Evolutionary conservation across 1,139 yeast species (phyloP).

Genomic region (Yamadazyma triangularis): DNA sequence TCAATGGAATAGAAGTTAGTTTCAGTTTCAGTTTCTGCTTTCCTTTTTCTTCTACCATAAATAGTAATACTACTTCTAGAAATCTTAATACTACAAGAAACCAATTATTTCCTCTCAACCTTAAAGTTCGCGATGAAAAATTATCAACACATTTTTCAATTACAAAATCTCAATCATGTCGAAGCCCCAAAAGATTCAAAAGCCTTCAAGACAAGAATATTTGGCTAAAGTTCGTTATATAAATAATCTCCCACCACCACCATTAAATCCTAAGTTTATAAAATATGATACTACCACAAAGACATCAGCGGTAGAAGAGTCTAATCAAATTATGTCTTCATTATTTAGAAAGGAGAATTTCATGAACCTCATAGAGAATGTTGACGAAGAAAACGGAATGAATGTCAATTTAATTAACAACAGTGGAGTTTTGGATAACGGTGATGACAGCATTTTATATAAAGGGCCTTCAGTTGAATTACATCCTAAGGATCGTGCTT

Average conservation of each 20-base stretch:
- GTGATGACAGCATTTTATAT: constrained; percentile 46
- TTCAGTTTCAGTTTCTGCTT: too few species aligned
- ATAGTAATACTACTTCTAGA: too few species aligned
- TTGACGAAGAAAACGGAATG: constrained; percentile 75
- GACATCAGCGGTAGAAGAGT: constrained; percentile 41
- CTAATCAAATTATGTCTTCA: constrained; percentile 66
- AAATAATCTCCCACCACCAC: constrained; percentile 90
- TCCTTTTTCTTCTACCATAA: too few species aligned
- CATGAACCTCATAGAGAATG: constrained; percentile 55
- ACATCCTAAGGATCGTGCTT: constrained; percentile 72
- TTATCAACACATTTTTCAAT: too few species aligned
- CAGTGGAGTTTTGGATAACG: constrained; percentile 65
- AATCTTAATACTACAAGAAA: too few species aligned
- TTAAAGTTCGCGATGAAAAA: too few species aligned
- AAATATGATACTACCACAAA: constrained; percentile 44
- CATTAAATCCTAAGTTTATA: constrained; percentile 82
- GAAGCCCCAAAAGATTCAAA: constrained; percentile 19
- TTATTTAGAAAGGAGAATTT: constrained; percentile 76
- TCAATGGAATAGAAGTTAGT: too few species aligned
- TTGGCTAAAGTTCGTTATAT: constrained; percentile 82
- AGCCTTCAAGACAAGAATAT: constrained; percentile 71
- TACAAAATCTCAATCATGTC: too few species aligned
- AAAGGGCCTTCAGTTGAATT: constrained; percentile 32
- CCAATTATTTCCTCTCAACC: too few species aligned
- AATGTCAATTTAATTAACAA: constrained; percentile 67